phyloP scores from a whole-genome alignment of 495 filamentous ascomycete genomes.

The Pseudoneurospora amorphoporcata region DNA sequence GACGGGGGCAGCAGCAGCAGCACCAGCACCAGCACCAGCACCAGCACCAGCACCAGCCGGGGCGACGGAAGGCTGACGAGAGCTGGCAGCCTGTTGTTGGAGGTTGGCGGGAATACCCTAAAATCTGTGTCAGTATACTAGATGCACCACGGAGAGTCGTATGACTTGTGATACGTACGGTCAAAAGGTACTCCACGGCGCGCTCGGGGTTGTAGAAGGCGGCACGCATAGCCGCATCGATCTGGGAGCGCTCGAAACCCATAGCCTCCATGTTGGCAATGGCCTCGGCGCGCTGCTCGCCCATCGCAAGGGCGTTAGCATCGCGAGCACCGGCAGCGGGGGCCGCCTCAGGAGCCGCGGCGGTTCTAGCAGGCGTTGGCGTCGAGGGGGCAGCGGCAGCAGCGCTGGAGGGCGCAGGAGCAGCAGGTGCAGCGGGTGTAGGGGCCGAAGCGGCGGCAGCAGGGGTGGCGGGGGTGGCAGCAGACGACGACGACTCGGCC shows the following conservation, averaged over 20 bases:
- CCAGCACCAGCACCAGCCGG: slow-evolving; percentile 27
- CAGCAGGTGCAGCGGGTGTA: slow-evolving; percentile 50
- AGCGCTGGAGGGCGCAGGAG: slow-evolving; percentile 39
- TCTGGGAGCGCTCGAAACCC: slow-evolving; percentile 81
- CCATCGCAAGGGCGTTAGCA: slow-evolving; percentile 74
- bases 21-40: slow-evolving; percentile 25
- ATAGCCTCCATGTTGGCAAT: slow-evolving; percentile 94
- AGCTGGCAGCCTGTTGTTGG: slow-evolving; percentile 39
- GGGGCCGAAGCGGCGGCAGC: slow-evolving; percentile 55
- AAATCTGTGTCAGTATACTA: slow-evolving; percentile 80
- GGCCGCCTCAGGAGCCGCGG: slow-evolving; percentile 30
- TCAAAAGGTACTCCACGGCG: slow-evolving; percentile 91
- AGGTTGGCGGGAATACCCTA: slow-evolving; percentile 86
- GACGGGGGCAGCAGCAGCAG: slow-evolving; percentile 23
- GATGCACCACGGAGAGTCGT: slow-evolving; percentile 17
- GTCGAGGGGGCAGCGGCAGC: slow-evolving; percentile 62
- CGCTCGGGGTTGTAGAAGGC: slow-evolving; percentile 95
- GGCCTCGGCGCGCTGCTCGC: slow-evolving; percentile 68
- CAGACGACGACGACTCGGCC: slow-evolving; percentile 39
- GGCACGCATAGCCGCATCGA: slow-evolving; percentile 88
- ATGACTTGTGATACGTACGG: slow-evolving; percentile 41
- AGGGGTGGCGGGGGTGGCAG: slow-evolving; percentile 50
- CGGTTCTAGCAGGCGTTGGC: slow-evolving; percentile 40
- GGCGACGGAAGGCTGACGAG: slow-evolving; percentile 25
- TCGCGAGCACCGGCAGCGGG: slow-evolving; percentile 36